These are phyloP conservation scores for Carnegiea gigantea DNA, from an alignment of 179 eudicot species.

Conservation along the genomic window DNA sequence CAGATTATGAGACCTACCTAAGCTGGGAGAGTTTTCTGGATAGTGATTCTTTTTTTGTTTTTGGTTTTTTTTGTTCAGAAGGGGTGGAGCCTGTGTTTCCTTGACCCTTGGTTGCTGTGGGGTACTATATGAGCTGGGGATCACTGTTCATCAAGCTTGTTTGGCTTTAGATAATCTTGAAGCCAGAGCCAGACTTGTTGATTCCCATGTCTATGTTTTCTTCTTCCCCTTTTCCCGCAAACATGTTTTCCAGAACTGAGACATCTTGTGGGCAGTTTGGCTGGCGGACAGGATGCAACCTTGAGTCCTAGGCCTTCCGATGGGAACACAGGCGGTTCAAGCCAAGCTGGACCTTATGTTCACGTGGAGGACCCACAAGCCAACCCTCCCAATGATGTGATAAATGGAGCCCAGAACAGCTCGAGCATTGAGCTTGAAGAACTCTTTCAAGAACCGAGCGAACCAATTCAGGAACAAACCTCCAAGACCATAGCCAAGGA, in stretches of 20 bases:
- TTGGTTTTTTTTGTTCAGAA: too few species aligned
- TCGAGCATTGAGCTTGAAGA: slow-evolving; percentile 35
- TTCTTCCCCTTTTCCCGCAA: not conserved
- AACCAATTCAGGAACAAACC: slow-evolving; percentile 12
- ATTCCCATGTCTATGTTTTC: not conserved
- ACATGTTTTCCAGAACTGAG: not conserved
- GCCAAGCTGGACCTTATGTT: slow-evolving; percentile 18
- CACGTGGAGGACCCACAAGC: slow-evolving; percentile 30
- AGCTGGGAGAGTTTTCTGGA: too few species aligned
- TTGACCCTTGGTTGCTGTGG: too few species aligned
- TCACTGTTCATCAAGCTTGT: too few species aligned
- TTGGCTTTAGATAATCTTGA: too few species aligned
- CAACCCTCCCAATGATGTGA: slow-evolving; percentile 23
- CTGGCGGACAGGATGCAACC: slow-evolving; percentile 22
- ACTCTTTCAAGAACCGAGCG: slow-evolving; percentile 21
- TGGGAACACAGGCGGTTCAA: slow-evolving; percentile 17
- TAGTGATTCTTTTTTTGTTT: too few species aligned
- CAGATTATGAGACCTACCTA: too few species aligned
- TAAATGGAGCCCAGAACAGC: slow-evolving; percentile 40
- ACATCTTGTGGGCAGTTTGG: slow-evolving; percentile 24
- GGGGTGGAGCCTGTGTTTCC: too few species aligned
- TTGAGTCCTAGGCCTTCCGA: slow-evolving; percentile 22
- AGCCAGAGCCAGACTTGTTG: not conserved
- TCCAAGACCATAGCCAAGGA: slow-evolving; percentile 20
- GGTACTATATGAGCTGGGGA: too few species aligned